Base-by-base conservation (phyloP, 805 yeast species). In the Starmerella powellii region DNA sequence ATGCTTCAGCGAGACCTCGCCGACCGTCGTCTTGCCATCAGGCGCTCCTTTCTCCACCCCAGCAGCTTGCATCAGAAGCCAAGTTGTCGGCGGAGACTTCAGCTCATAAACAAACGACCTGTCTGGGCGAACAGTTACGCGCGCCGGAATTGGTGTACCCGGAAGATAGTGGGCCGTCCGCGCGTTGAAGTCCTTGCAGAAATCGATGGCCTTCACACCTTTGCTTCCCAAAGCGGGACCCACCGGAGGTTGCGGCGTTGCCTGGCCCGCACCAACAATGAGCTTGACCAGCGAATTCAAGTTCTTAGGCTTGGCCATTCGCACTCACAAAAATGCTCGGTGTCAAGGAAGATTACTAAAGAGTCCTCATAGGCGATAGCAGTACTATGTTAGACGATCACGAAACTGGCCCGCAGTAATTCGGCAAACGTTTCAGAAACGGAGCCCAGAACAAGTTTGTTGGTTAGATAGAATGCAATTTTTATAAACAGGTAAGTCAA, bases 171-270 rank as follows among this genome's bases (percentile, higher is more conserved):
- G 77, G 6, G 95, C 94, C 11, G 97, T 86, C 62, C 95, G 78
- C 20, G 98, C 98, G 61, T 91, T 91, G 70, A 91, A 91, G 60
- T 91, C 97, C 63, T 91, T 91, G 66, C 97, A 88, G 57, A 91
- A 91, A 63, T 91, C 98, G 57, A 91, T 91, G 49, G 97, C 97
- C 61, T 91, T 91, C 36, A 91, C 94, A 69, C 98, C 98, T 62
- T 88, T 88, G 46, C 97, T 88, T 52, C 98, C 98, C 38, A 91
- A 69, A 0, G 97, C 98, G 35, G 98, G 98, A 51, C 98, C 98
- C 23, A 91, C 97, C 6, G 98, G 98, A 23, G 98, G 98, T 2
- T 95, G 80, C 32, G 98, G 97, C 2, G 96, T 91, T 0, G 98
- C 98, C 61, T 86, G 83, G 3, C 97, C 97, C 4, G 98, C 97